Evolutionary conservation across 2,329 filamentous ascomycete genomes (phyloP), one percentile per base, ranked within the genome.

Genomic region (Alternaria ethzedia): DNA sequence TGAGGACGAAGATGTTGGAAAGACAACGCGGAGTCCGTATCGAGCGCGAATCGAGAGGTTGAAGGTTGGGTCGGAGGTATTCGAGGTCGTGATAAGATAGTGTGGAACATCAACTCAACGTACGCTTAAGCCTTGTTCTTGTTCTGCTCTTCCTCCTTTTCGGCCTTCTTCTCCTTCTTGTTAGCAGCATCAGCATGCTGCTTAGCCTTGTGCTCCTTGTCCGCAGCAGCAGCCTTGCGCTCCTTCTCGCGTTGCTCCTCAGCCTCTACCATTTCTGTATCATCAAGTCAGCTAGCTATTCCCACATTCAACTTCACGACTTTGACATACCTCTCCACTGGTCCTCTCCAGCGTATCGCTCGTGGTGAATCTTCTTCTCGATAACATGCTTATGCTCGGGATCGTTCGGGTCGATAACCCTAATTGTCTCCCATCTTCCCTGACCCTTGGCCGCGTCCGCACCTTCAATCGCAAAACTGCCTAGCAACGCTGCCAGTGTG

Each of bases 321-420:
- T 15, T 10, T 10, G 11, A 45, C 67, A 78, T 82, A 91, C 90
- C 90, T 85, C 89, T 96, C 96, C 96, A 99, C 74, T 97, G 86
- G 81, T 98, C 94, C 83, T 97, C 92, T 47, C 93, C 92, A 78
- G 90, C 87, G 80, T 96, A 96, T 67, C 92, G 86, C 84, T 96
- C 93, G 83, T 94, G 92, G 80, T 96, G 92, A 58, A 96, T 87
- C 83, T 85, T 89, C 88, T 94, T 95, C 87, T 96, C 92, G 70
- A 96, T 92, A 70, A 94, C 79, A 73, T 91, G 86, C 86, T 93
- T 91, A 81, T 94, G 92, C 82, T 90, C 88, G 3, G 92, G 93
- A 78, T 97, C 93, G 70, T 92, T 86, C 57, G 92, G 91, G 80
- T 95, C 92, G 47, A 94, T 70, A 12, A 96, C 87, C 86, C 90